A percentile compares a stretch with the other conserved stretches of the same genome.
Evolutionary conservation across 2,329 filamentous ascomycete species (phyloP).

Genomic region (Penicillium fuscoglaucum): DNA sequence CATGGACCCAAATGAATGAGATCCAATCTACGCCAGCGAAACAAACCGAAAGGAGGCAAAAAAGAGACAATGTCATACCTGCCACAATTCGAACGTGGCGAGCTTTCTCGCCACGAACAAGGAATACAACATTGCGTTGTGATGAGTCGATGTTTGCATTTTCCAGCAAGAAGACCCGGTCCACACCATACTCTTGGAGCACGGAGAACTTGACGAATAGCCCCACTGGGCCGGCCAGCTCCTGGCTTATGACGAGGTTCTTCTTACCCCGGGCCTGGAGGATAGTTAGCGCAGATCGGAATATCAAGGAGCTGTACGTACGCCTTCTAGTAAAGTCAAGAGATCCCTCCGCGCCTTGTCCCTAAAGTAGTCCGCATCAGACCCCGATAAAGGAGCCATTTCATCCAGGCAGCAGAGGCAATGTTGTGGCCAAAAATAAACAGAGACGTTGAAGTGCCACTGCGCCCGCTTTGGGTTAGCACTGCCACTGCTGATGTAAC

Average conservation of each 20-base stretch:
- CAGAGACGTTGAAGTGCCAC: constrained; percentile 18
- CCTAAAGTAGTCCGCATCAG: constrained; percentile 48
- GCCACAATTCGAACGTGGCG: constrained; percentile 82
- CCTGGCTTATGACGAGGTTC: constrained; percentile 90
- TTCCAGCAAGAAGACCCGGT: constrained; percentile 95
- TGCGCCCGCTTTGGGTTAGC: constrained; percentile 21
- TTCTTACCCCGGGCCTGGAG: constrained; percentile 94
- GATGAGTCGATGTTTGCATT: constrained; percentile 93
- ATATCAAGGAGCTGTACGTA: constrained; percentile 59
- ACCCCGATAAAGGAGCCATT: constrained; percentile 27
- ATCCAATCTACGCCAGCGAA: constrained; percentile 1
- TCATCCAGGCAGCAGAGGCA: constrained; percentile 22
- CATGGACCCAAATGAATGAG: constrained; percentile 2
- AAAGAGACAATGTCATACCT: constrained; percentile 59
- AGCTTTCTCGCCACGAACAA: constrained; percentile 85
- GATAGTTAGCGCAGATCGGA: constrained; percentile 22
- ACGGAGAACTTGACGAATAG: constrained; percentile 93
- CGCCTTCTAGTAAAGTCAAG: constrained; percentile 86
- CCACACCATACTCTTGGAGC: constrained; percentile 94
- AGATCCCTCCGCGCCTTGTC: constrained; percentile 77
- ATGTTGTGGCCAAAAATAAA: constrained; percentile 26
- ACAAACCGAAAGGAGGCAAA: constrained; percentile 11
- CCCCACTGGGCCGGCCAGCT: constrained; percentile 83
- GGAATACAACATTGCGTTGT: constrained; percentile 92
- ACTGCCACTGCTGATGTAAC: constrained; percentile 15